Evolutionary conservation across 2,329 filamentous ascomycete species (phyloP).

Genomic region (Aaosphaeria arxii): DNA sequence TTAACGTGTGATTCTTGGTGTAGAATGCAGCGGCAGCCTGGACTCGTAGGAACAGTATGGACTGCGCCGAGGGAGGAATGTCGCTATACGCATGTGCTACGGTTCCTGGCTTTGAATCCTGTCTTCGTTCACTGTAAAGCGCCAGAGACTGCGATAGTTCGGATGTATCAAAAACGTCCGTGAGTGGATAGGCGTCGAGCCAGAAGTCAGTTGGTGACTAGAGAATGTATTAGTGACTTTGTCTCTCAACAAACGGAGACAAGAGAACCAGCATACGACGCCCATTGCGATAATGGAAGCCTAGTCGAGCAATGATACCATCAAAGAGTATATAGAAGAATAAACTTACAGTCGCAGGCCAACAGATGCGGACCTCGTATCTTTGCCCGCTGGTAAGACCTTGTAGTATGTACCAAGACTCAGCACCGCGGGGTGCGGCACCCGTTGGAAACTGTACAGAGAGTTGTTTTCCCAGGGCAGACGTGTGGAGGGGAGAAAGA

Average conservation of each 20-base stretch:
- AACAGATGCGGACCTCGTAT: slow-evolving; percentile 91
- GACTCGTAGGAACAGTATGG: slow-evolving; percentile 70
- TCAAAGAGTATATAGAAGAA: not conserved
- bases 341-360: slow-evolving; percentile 79
- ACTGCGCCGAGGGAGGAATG: slow-evolving; percentile 31
- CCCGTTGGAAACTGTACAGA: slow-evolving; percentile 65
- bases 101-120: slow-evolving; percentile 16
- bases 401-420: slow-evolving; percentile 78
- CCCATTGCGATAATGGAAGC: too few relatives aligned
- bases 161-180: slow-evolving; percentile 60
- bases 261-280: not conserved
- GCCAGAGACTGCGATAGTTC: slow-evolving; percentile 64
- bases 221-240: slow-evolving; percentile 11
- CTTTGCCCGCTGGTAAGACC: slow-evolving; percentile 67
- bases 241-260: slow-evolving; percentile 6
- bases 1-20: slow-evolving; percentile 68
- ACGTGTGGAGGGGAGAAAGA: slow-evolving; percentile 55
- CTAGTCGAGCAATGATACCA: not conserved
- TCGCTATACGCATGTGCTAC: slow-evolving; percentile 1
- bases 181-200: slow-evolving; percentile 62
- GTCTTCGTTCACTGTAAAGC: slow-evolving; percentile 56
- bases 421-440: slow-evolving; percentile 52
- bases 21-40: slow-evolving; percentile 82
- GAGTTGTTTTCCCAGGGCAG: slow-evolving; percentile 61
- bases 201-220: slow-evolving; percentile 85